Conservation (phyloP, 257 asterid species). For the Verbena officinalis region DNA sequence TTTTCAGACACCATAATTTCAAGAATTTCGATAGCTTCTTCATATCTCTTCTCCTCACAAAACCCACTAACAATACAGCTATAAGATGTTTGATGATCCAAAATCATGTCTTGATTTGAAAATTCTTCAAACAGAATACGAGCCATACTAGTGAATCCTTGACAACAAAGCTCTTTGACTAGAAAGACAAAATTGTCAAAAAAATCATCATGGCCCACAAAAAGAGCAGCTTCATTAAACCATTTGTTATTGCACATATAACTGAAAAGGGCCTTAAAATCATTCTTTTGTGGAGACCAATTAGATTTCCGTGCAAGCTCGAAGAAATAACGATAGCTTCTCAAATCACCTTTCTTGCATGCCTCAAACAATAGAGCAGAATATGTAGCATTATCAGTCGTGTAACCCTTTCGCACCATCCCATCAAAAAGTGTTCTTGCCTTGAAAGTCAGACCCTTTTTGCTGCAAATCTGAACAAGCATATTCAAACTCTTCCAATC, state of each 20-base stretch:
- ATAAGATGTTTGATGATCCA: slow-evolving; percentile 40
- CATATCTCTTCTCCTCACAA: slow-evolving; percentile 56
- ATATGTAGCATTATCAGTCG: slow-evolving; percentile 50
- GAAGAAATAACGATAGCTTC: slow-evolving; percentile 44
- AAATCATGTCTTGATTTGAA: slow-evolving; percentile 27
- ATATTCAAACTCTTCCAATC: slow-evolving; percentile 57
- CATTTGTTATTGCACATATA: slow-evolving; percentile 53
- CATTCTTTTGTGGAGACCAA: slow-evolving; percentile 68
- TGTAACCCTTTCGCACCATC: slow-evolving; percentile 50
- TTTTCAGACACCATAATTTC: slow-evolving; percentile 53
- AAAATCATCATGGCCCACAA: slow-evolving; percentile 29
- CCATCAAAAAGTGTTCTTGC: slow-evolving; percentile 59
- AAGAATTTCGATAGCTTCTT: slow-evolving; percentile 48
- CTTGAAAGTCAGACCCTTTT: slow-evolving; percentile 50
- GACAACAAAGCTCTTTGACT: slow-evolving; percentile 53
- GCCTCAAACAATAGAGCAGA: slow-evolving; percentile 47
- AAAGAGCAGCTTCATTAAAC: slow-evolving; percentile 44
- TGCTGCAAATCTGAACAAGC: slow-evolving; percentile 60
- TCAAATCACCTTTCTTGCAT: slow-evolving; percentile 62
- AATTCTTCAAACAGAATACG: slow-evolving; percentile 50
- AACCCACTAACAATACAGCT: slow-evolving; percentile 49
- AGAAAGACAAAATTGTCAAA: slow-evolving; percentile 35
- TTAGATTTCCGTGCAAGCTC: slow-evolving; percentile 48
- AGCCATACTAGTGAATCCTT: slow-evolving; percentile 52
- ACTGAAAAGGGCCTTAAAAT: slow-evolving; percentile 48